Evolutionary conservation across 2,329 filamentous ascomycete species (phyloP).

Genomic region (Coniochaeta sp.): DNA sequence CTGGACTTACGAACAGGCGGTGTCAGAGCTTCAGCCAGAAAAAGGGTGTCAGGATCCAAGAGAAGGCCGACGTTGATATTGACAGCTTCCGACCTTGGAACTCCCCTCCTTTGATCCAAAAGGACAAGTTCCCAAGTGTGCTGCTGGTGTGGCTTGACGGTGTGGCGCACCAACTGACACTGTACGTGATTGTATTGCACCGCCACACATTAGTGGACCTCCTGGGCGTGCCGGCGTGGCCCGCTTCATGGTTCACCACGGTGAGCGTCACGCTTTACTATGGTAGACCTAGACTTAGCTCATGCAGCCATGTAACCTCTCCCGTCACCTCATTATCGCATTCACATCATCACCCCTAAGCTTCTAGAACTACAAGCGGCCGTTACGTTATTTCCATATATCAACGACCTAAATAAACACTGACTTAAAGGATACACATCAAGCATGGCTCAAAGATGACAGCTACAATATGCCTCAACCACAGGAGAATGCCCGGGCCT

Average conservation of each 20-base stretch:
- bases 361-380: background rate
- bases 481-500: constrained; percentile 35
- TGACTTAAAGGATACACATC: background rate
- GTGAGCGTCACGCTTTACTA: background rate
- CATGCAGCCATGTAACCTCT: background rate
- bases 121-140: constrained; percentile 11
- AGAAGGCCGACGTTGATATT: constrained; percentile 1
- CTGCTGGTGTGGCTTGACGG: background rate
- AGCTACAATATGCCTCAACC: constrained; percentile 31
- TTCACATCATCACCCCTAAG: background rate
- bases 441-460: background rate
- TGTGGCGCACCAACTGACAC: background rate
- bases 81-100: background rate
- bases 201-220: background rate
- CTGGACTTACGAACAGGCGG: background rate
- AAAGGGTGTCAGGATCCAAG: constrained; percentile 3
- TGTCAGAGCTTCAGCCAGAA: background rate
- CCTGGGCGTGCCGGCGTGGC: background rate
- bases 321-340: background rate
- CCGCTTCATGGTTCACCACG: background rate
- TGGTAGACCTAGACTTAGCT: too few relatives aligned
- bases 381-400: background rate
- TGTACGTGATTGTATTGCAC: background rate
- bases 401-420: background rate
- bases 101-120: constrained; percentile 3